Evolutionary conservation across 345 rosid species (phyloP).

Genomic region (Gossypium stocksii): DNA sequence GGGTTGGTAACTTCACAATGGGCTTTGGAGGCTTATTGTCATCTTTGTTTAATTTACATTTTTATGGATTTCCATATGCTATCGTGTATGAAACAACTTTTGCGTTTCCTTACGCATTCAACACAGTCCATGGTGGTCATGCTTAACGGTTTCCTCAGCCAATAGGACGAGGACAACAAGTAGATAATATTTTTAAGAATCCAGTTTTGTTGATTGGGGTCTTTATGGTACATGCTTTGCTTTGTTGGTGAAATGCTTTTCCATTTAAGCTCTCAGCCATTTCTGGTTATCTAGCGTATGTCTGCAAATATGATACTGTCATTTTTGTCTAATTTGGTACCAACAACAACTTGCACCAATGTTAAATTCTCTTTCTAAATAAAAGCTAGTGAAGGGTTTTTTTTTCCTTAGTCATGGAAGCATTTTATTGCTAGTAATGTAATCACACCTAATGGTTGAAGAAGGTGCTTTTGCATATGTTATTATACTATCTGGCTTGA

Average conservation of each 20-base stretch:
- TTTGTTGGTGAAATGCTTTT: constrained; percentile 39
- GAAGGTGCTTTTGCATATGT: neutral
- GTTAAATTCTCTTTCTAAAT: neutral
- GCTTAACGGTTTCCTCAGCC: constrained; percentile 39
- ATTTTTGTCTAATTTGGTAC: neutral
- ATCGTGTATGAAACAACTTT: constrained; percentile 57
- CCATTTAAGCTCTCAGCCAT: neutral
- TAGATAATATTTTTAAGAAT: constrained; percentile 53
- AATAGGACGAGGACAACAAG: constrained; percentile 37
- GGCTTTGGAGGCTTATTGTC: constrained; percentile 81
- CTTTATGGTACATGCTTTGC: constrained; percentile 47
- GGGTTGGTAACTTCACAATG: constrained; percentile 65
- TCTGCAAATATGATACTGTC: neutral
- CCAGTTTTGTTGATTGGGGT: constrained; percentile 48
- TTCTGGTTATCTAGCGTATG: neutral
- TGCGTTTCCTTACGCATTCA: constrained; percentile 55
- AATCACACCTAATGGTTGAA: neutral
- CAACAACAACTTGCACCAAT: neutral
- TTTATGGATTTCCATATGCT: constrained; percentile 69
- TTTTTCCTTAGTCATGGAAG: neutral
- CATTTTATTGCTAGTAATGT: neutral
- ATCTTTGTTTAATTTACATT: constrained; percentile 64
- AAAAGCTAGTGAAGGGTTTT: neutral
- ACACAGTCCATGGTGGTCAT: constrained; percentile 51
- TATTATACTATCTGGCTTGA: neutral